phyloP scores from a whole-genome alignment of 192 early-diverging fungal genomes.

The Entomortierella chlamydospora region DNA sequence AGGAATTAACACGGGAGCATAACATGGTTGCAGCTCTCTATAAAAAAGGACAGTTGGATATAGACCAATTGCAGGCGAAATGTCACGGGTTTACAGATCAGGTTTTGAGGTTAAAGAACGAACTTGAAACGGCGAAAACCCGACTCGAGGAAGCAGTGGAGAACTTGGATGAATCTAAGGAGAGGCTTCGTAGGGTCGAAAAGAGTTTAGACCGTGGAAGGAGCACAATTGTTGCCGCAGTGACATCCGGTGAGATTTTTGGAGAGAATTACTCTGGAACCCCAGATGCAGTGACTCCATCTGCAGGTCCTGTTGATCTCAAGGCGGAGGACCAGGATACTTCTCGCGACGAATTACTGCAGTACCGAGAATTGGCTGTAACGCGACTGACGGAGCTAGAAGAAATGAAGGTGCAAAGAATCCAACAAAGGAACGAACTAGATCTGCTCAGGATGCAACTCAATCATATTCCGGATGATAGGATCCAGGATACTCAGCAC shows the following conservation, averaged over 20 bases:
- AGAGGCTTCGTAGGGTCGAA: slow-evolving; percentile 24
- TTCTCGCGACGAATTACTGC: slow-evolving; percentile 39
- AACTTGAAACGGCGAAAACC: slow-evolving; percentile 36
- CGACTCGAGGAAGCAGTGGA: slow-evolving; percentile 34
- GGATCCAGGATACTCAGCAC: slow-evolving; percentile 28
- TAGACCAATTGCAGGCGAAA: slow-evolving; percentile 38
- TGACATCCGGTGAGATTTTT: slow-evolving; percentile 43
- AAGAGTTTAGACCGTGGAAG: slow-evolving; percentile 43
- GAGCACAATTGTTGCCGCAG: slow-evolving; percentile 34
- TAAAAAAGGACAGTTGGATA: slow-evolving; percentile 19
- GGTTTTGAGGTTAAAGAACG: slow-evolving; percentile 24
- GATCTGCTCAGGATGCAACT: slow-evolving; percentile 36
- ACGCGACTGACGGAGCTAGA: slow-evolving; percentile 34
- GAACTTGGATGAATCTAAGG: slow-evolving; percentile 33
- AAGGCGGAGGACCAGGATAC: slow-evolving; percentile 35
- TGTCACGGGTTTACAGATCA: slow-evolving; percentile 42
- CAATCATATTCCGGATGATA: slow-evolving; percentile 41
- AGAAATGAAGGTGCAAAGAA: slow-evolving; percentile 35
- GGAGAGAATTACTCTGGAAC: slow-evolving; percentile 36
- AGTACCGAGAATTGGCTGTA: slow-evolving; percentile 38
- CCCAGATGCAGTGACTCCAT: slow-evolving; percentile 10
- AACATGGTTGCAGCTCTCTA: slow-evolving; percentile 26
- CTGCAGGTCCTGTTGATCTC: slow-evolving; percentile 6
- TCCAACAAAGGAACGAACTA: slow-evolving; percentile 31
- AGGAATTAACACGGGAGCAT: slow-evolving; percentile 24